These are phyloP conservation scores for Eucalyptus sp. DNA, from an alignment of 345 rosid species.

Conservation along the genomic window DNA sequence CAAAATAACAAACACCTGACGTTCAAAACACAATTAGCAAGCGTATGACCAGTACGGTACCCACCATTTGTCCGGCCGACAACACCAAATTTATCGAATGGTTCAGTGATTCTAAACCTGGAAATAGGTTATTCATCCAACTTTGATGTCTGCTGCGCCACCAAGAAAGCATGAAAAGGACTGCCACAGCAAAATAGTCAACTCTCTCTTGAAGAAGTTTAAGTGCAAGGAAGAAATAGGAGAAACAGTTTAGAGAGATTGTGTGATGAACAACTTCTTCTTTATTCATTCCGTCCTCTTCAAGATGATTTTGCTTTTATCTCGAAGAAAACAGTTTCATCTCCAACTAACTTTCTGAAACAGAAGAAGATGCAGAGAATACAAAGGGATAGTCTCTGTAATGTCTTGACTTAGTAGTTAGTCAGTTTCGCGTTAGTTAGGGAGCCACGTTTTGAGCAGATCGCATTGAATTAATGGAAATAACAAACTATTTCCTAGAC, in stretches of 20 bases:
- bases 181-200: not conserved
- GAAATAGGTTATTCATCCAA: not conserved
- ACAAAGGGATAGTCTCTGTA: no score
- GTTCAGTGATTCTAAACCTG: not conserved
- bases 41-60: not conserved
- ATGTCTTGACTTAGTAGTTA: no score
- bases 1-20: not conserved
- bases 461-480: not conserved
- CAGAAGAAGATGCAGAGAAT: no score
- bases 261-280: no score
- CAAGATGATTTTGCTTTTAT: no score
- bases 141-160: not conserved
- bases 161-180: not conserved
- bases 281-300: no score
- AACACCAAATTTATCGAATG: not conserved
- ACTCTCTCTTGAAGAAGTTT: no score
- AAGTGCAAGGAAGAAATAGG: no score
- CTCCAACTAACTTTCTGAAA: no score
- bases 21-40: not conserved
- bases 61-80: not conserved
- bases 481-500: no score
- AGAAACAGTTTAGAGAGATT: no score
- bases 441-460: not conserved
- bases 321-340: not conserved
- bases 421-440: not conserved